These are phyloP conservation scores for Candida boidinii DNA, from an alignment of 805 yeast genomes.

Conservation along the genomic window DNA sequence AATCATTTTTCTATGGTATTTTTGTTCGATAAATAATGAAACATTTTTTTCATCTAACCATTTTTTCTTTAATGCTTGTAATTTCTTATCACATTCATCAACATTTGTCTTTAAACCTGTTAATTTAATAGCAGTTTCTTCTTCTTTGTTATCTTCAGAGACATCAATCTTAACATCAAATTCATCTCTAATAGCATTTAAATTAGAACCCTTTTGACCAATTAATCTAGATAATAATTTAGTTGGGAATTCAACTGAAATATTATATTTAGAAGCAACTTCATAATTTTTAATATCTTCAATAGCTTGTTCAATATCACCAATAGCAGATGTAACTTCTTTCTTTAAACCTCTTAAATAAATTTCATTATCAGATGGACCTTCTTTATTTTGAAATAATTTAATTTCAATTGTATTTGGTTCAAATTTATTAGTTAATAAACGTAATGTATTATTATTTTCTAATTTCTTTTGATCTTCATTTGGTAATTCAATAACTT, in stretches of 20 bases:
- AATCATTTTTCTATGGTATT: slow-evolving; percentile 72
- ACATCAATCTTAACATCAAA: slow-evolving; percentile 74
- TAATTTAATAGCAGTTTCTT: slow-evolving; percentile 43
- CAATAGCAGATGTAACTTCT: slow-evolving; percentile 48
- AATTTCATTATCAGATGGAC: slow-evolving; percentile 40
- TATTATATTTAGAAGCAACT: slow-evolving; percentile 29
- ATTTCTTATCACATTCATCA: slow-evolving; percentile 56
- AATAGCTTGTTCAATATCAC: slow-evolving; percentile 44
- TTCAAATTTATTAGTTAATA: slow-evolving; percentile 23
- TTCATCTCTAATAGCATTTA: slow-evolving; percentile 61
- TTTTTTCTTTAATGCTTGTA: slow-evolving; percentile 52
- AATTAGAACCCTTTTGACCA: slow-evolving; percentile 79
- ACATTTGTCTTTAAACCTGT: slow-evolving; percentile 77
- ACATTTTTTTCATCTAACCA: slow-evolving; percentile 76
- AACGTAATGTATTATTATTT: slow-evolving; percentile 53
- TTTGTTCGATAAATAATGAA: slow-evolving; percentile 61
- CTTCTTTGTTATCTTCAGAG: slow-evolving; percentile 32
- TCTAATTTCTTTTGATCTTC: slow-evolving; percentile 50
- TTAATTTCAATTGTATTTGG: slow-evolving; percentile 32
- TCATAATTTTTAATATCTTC: slow-evolving; percentile 35
- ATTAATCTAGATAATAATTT: slow-evolving; percentile 68
- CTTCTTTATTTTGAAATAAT: slow-evolving; percentile 35
- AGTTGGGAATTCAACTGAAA: slow-evolving; percentile 55
- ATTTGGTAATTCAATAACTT: slow-evolving; percentile 41
- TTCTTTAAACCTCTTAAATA: slow-evolving; percentile 60